Conservation (phyloP, 768 basidiomycete genomes). For the Ramaria sp. region DNA sequence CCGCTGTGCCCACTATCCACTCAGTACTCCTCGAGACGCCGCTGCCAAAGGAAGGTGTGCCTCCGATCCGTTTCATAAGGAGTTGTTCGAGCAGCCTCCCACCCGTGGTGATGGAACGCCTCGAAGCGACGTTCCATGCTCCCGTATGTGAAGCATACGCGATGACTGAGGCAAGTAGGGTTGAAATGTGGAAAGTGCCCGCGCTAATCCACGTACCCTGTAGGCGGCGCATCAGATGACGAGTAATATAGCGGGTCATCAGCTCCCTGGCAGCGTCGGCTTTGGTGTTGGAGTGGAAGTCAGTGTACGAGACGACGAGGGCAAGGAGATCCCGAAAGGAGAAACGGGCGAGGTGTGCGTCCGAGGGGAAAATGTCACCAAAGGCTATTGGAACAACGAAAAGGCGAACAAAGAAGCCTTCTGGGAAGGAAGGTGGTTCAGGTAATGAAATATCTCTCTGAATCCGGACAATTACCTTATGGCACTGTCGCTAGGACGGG, state of each 20-base stretch:
- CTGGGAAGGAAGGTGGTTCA: slow-evolving; percentile 53
- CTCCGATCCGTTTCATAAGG: slow-evolving; percentile 26
- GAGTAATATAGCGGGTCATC: slow-evolving; percentile 14
- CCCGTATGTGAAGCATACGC: slow-evolving; percentile 50
- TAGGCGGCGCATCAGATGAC: slow-evolving; percentile 24
- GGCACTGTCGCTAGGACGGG: slow-evolving; percentile 14
- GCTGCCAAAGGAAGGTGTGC: slow-evolving; percentile 14
- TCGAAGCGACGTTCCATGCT: slow-evolving; percentile 39
- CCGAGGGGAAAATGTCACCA: slow-evolving; percentile 41
- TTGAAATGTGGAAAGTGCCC: background rate
- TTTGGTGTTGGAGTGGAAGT: slow-evolving; percentile 22
- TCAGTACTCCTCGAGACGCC: slow-evolving; percentile 21
- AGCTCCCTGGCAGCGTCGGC: slow-evolving; percentile 23
- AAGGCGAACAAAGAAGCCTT: slow-evolving; percentile 59
- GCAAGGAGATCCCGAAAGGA: slow-evolving; percentile 26
- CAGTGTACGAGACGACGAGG: slow-evolving; percentile 19
- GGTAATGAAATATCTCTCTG: slow-evolving; percentile 6
- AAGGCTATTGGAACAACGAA: slow-evolving; percentile 67
- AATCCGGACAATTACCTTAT: background rate
- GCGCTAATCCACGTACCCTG: background rate
- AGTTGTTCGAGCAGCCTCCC: slow-evolving; percentile 39
- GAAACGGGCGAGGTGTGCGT: slow-evolving; percentile 42
- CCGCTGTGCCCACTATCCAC: slow-evolving; percentile 24
- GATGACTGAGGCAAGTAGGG: slow-evolving; percentile 35
- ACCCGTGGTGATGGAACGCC: slow-evolving; percentile 37